These are phyloP conservation scores for Carpinus viminea DNA, from an alignment of 306 rosid genomes.

Conservation along the genomic window DNA sequence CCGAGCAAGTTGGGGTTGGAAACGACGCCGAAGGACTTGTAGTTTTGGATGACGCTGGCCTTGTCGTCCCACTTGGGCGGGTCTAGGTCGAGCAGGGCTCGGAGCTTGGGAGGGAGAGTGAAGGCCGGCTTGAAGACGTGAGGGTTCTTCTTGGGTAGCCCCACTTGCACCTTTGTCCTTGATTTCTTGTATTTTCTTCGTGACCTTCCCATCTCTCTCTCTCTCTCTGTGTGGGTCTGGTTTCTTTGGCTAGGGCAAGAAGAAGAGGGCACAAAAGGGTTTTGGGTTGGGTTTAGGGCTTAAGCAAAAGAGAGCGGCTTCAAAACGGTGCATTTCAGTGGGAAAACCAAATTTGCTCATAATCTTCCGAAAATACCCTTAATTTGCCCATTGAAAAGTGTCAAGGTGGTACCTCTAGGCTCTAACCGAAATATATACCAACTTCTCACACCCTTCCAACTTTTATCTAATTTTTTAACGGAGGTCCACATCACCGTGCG, in stretches of 20 bases:
- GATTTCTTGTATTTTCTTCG: constrained; percentile 81
- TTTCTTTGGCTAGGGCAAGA: constrained; percentile 2
- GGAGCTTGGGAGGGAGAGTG: constrained; percentile 72
- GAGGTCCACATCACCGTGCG: too few relatives aligned
- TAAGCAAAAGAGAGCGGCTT: background rate
- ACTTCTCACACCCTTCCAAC: too few relatives aligned
- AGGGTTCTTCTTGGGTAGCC: constrained; percentile 71
- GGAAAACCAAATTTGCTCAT: background rate
- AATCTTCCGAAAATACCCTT: too few relatives aligned
- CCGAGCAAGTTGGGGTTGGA: constrained; percentile 72
- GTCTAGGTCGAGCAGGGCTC: constrained; percentile 36
- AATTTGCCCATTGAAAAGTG: too few relatives aligned
- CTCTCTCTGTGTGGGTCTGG: background rate
- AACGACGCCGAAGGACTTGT: constrained; percentile 72
- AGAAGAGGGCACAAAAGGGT: background rate
- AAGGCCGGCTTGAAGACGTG: constrained; percentile 71
- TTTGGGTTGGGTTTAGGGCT: constrained; percentile 20
- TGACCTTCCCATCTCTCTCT: constrained; percentile 72
- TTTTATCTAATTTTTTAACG: too few relatives aligned
- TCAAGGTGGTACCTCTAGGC: too few relatives aligned
- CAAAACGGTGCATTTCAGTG: background rate
- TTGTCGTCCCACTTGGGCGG: constrained; percentile 62
- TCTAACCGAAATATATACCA: too few relatives aligned
- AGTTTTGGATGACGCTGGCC: constrained; percentile 66
- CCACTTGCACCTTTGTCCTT: constrained; percentile 70